A percentile compares a stretch with the other conserved stretches of the same genome.
Conservation (phyloP, 148 eudicot species). For the Amaranthus hypochondriacus region DNA sequence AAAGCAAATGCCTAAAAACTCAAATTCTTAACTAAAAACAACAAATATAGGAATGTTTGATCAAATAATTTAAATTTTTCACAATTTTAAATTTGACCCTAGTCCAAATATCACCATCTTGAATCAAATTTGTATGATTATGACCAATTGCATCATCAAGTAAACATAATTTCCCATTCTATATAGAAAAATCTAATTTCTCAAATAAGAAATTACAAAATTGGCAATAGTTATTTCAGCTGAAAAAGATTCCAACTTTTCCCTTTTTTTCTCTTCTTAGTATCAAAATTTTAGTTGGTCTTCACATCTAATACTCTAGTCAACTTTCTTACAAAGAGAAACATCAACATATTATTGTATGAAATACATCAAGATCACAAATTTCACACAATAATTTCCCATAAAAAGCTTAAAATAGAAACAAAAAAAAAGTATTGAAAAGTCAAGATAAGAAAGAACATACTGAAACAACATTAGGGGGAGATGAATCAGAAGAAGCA, state of each 20-base stretch:
- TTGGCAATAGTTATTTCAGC: not conserved
- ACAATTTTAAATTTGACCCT: not conserved
- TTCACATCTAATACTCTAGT: slow-evolving; percentile 2
- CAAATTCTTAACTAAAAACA: not conserved
- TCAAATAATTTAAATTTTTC: not conserved
- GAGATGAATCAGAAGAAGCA: slow-evolving; percentile 48
- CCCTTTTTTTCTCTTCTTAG: slow-evolving; percentile 2
- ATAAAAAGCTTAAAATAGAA: not conserved
- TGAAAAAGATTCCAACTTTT: slow-evolving; percentile 12
- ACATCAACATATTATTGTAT: not conserved
- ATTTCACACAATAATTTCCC: not conserved
- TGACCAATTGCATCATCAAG: slow-evolving; percentile 1
- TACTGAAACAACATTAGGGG: slow-evolving; percentile 58
- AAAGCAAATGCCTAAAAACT: not conserved
- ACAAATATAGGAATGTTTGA: not conserved
- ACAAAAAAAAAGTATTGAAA: not conserved
- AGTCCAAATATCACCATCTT: not conserved
- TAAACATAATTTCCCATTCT: not conserved
- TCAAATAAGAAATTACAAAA: not conserved
- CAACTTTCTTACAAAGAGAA: slow-evolving; percentile 16
- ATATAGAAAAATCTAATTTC: not conserved
- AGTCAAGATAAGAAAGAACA: slow-evolving; percentile 12
- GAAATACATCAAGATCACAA: not conserved
- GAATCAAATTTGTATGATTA: not conserved
- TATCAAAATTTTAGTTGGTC: not conserved